Evolutionary conservation across 164 flowering plant species (phyloP), one percentile per base, ranked within the genome.

Genomic region (Magnolia kwangsiensis): DNA sequence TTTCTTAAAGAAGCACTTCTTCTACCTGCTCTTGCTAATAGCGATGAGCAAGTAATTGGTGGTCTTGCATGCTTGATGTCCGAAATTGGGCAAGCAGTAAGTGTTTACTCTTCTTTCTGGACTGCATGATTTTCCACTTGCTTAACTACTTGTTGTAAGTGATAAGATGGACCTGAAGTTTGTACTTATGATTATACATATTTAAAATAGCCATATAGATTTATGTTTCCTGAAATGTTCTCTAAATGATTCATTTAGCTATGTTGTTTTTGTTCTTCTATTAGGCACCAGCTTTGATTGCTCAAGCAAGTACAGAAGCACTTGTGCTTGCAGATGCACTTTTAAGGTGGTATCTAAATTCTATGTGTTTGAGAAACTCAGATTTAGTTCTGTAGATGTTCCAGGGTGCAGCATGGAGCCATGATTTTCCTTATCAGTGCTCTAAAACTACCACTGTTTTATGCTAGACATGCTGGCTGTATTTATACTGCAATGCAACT

Each of bases 51-150:
- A 86, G 85, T 91, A 16, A 87, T 95, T 71, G 82, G 91, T 74
- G 96, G 98, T 51, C 89, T 95, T 72, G 94, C 99, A 63, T 89
- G 92, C 85, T 87, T 95, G 84, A 78, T 95, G 92, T 91, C 99
- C 50, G 99, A 95, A 86, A 90, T 92, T 82, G 99, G 99, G 76
- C 99, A 95, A 81, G 96, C 99, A 72, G 99, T 95, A 85, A 83
- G 98, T 85, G 63, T 74, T 70, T 21, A 8, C 61, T 19, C 7
- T 50, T 27, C 23, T 76, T 7, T 76, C 14, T 19, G 23, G 76
- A 59, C 49, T 37, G 19, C 37, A 29, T 58, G 67, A 31, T 58
- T 72, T 69, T 68, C 74, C 3, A 20, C 9, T 63, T 63, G 20
- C 69, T 67, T 67, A 5, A 14, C 6, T 67, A 19, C 10, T 21